Percentiles rank a stretch among this genome's conserved stretches.
These are phyloP conservation scores for Talaromyces sp. DNA, from an alignment of 2,329 filamentous ascomycete genomes.

Conservation along the genomic window DNA sequence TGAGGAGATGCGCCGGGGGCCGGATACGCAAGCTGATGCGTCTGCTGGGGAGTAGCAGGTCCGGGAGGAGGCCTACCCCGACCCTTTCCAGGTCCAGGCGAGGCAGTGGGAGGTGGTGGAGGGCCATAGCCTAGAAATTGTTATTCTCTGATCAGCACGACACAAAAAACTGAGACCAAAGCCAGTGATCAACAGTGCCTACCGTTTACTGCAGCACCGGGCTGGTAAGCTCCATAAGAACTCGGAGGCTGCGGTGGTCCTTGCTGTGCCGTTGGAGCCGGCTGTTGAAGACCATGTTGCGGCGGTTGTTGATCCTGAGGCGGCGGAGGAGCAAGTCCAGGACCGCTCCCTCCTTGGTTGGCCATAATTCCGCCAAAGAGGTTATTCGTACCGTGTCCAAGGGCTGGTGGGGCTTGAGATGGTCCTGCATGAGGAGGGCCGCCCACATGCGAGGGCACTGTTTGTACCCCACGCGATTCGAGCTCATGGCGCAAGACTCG, in stretches of 20 bases:
- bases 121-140: slow-evolving; percentile 63
- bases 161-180: slow-evolving; percentile 2
- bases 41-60: slow-evolving; percentile 88
- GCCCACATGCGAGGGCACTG: slow-evolving; percentile 63
- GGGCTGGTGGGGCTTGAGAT: slow-evolving; percentile 75
- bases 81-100: slow-evolving; percentile 76
- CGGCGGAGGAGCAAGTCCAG: slow-evolving; percentile 73
- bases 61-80: slow-evolving; percentile 58
- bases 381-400: slow-evolving; percentile 82
- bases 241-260: slow-evolving; percentile 68
- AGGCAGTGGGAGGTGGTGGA: slow-evolving; percentile 78
- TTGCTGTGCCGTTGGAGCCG: slow-evolving; percentile 51
- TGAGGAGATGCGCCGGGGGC: slow-evolving; percentile 79
- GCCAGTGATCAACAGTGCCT: slow-evolving; percentile 30
- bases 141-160: slow-evolving; percentile 11
- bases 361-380: slow-evolving; percentile 96
- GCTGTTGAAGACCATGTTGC: slow-evolving; percentile 56
- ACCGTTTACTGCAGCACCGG: slow-evolving; percentile 59
- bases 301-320: slow-evolving; percentile 59
- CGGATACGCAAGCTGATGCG: slow-evolving; percentile 79
- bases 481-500: slow-evolving; percentile 80
- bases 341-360: slow-evolving; percentile 76
- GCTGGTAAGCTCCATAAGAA: slow-evolving; percentile 67
- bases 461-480: slow-evolving; percentile 61
- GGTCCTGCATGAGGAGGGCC: slow-evolving; percentile 73